Conservation (phyloP, 176 grass and related monocot genomes). For the Musa beccarii region DNA sequence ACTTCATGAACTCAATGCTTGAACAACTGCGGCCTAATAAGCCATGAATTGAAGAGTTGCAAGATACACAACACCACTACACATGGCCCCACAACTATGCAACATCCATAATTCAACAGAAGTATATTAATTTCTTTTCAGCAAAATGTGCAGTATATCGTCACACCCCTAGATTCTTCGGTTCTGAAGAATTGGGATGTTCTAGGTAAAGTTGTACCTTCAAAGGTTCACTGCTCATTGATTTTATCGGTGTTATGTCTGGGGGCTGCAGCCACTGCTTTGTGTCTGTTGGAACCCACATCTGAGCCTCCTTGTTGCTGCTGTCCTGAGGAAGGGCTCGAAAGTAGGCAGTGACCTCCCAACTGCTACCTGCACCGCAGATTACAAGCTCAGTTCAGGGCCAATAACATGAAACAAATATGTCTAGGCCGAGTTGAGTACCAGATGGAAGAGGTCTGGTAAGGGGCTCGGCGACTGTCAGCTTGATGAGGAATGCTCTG, state of each 20-base stretch:
- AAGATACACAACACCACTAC: no score
- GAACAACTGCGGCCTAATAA: no score
- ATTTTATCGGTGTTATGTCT: constrained; percentile 78
- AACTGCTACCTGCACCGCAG: constrained; percentile 43
- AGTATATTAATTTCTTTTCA: no score
- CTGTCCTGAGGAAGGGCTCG: constrained; percentile 35
- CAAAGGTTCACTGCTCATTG: constrained; percentile 66
- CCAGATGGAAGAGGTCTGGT: constrained; percentile 51
- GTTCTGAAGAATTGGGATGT: constrained; percentile 54
- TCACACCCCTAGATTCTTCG: constrained; percentile 17
- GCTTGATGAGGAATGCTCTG: constrained; percentile 84
- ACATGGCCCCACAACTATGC: no score
- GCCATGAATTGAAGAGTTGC: no score
- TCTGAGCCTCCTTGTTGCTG: constrained; percentile 21
- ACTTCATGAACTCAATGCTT: no score
- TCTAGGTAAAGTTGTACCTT: constrained; percentile 86
- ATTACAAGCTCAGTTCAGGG: background rate
- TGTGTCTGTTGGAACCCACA: constrained; percentile 81
- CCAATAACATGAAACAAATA: background rate
- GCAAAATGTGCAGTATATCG: background rate
- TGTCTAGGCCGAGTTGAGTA: background rate
- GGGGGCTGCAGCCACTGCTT: constrained; percentile 72
- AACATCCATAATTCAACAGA: no score
- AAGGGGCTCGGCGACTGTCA: constrained; percentile 48
- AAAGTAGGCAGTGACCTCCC: constrained; percentile 85